A percentile compares a stretch with the other conserved stretches of the same genome.
Conservation (phyloP, 164 flowering plant species). For the Nymphaea colorata region DNA sequence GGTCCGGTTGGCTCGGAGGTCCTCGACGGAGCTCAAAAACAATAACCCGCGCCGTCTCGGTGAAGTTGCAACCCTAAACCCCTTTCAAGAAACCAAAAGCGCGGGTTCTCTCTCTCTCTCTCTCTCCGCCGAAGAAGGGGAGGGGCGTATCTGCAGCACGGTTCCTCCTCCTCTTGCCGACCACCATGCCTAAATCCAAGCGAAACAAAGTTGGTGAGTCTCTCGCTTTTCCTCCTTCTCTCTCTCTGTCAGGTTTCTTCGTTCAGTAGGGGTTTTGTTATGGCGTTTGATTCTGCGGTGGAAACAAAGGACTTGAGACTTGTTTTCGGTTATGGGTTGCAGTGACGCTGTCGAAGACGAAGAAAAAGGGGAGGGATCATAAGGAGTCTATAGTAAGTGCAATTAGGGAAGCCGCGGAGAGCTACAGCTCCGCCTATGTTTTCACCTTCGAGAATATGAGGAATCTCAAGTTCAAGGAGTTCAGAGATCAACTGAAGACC, state of each 20-base stretch:
- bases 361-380: slow-evolving; percentile 88
- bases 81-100: no score
- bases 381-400: slow-evolving; percentile 54
- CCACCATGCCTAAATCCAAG: slow-evolving; percentile 60
- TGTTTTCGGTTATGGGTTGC: slow-evolving; percentile 6
- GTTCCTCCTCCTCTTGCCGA: not conserved
- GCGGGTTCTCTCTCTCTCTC: no score
- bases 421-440: slow-evolving; percentile 47
- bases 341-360: slow-evolving; percentile 88
- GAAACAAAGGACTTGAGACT: not conserved
- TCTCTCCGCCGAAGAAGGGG: no score
- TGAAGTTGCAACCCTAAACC: no score
- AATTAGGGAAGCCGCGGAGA: slow-evolving; percentile 60
- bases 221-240: not conserved
- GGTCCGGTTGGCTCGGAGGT: no score
- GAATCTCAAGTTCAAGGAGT: slow-evolving; percentile 81
- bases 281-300: not conserved
- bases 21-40: no score
- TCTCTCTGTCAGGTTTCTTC: not conserved
- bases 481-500: slow-evolving; percentile 64
- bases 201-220: slow-evolving; percentile 37
- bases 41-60: no score
- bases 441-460: slow-evolving; percentile 88
- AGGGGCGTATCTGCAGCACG: not conserved
- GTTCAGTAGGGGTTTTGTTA: not conserved